Evolutionary conservation across 75 land plant genomes (phyloP).

Genomic region (Pinus taeda): DNA sequence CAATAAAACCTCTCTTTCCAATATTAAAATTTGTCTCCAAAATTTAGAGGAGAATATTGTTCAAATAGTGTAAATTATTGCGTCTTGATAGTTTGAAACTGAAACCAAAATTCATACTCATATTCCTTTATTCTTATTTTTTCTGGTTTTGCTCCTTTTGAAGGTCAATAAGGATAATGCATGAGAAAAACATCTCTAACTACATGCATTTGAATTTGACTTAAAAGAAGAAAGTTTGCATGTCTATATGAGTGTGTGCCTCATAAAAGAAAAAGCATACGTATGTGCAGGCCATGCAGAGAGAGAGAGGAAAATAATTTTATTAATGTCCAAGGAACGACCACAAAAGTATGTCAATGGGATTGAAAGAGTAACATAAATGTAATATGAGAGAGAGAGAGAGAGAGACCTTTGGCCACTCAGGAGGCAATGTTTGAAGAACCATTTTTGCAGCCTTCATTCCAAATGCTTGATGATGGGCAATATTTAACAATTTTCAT

Average conservation of each 20-base stretch:
- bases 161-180: neutral
- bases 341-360: too few species aligned
- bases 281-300: too few species aligned
- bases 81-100: neutral
- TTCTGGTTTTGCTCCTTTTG: neutral
- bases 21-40: too few species aligned
- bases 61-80: neutral
- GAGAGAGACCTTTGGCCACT: constrained; percentile 21
- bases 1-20: too few species aligned
- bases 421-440: constrained; percentile 17
- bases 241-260: neutral
- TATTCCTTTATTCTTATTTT: neutral
- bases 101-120: neutral
- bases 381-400: neutral
- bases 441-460: constrained; percentile 68
- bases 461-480: constrained; percentile 86
- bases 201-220: neutral
- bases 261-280: neutral
- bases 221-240: neutral
- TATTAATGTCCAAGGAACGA: too few species aligned
- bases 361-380: neutral
- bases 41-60: too few species aligned
- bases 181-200: neutral
- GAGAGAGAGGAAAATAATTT: too few species aligned
- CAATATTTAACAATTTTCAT: constrained; percentile 62